phyloP scores from a whole-genome alignment of 2,329 filamentous ascomycete species.

The Ophidiomyces ophidiicola region DNA sequence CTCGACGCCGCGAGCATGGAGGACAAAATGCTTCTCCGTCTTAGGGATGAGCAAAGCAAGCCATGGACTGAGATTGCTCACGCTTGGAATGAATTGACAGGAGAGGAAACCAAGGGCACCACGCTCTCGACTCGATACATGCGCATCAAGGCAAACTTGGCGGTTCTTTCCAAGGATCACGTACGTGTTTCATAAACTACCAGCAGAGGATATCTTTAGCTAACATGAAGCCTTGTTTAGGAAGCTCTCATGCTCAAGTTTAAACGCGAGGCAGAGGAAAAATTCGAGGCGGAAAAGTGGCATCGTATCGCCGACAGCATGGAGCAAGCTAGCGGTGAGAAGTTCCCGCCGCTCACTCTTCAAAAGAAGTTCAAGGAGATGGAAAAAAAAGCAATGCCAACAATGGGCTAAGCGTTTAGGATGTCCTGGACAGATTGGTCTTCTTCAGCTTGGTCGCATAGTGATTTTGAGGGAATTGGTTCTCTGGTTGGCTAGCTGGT shows the following conservation, averaged over 20 bases:
- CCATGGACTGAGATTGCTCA: slow-evolving; percentile 21
- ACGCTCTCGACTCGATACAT: slow-evolving; percentile 31
- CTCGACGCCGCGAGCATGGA: slow-evolving; percentile 16
- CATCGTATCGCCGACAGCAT: slow-evolving; percentile 25
- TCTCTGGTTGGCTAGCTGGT: too few species aligned
- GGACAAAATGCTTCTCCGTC: slow-evolving; percentile 22
- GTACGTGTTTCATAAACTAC: slow-evolving; percentile 17
- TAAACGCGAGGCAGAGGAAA: slow-evolving; percentile 31
- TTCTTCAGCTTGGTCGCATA: too few species aligned
- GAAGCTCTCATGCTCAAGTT: slow-evolving; percentile 23
- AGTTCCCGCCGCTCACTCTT: slow-evolving; percentile 25
- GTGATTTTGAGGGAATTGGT: too few species aligned
- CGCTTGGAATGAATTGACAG: slow-evolving; percentile 21
- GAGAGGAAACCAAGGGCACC: slow-evolving; percentile 23
- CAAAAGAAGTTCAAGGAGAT: slow-evolving; percentile 34
- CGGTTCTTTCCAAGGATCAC: slow-evolving; percentile 26
- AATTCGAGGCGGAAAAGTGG: slow-evolving; percentile 33
- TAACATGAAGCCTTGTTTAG: slow-evolving; percentile 13
- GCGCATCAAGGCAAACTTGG: slow-evolving; percentile 31
- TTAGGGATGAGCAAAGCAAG: slow-evolving; percentile 20
- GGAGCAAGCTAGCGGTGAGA: slow-evolving; percentile 21
- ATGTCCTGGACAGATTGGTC: too few species aligned
- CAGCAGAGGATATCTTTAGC: background rate
- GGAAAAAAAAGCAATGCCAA: slow-evolving; percentile 17
- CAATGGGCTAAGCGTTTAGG: too few species aligned